Base-by-base conservation (phyloP, 2,329 filamentous ascomycete species). In the Penicillium sp. region DNA sequence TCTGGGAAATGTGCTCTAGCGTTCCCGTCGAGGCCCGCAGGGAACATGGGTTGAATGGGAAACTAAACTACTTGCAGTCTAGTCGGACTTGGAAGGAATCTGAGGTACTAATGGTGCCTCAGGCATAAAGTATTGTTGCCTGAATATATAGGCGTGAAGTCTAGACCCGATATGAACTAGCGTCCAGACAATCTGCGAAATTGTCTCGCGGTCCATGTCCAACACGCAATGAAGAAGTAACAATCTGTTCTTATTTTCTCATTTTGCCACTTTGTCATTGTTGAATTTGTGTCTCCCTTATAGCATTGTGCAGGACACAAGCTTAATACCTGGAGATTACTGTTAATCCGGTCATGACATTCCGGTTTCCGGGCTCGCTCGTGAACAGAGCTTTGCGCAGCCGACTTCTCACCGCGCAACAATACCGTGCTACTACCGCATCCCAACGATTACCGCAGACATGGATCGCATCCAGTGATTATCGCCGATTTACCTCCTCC, bases 341-440 rank as follows among this genome's bases (percentile, higher is more conserved):
- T 24, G 31, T 28, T 28, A 42, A 40, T 22, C 31, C 48, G 39
- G 34, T 45, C 45, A 61, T 61, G 58, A 47, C 54, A 28, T 37
- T 47, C 19, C 53, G 52, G 39, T 43, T 51, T 42, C 53, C 58
- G 29, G 52, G 45, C 32, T 56, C 52, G 33, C 39, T 52, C 40
- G 49, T 53, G 54, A 53, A 54, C 49, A 59, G 57, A 57, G 51
- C 56, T 56, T 45, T 58, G 48, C 58, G 54, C 51, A 60, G 53
- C 37, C 51, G 52, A 53, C 34, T 53, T 32, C 39, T 55, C 26
- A 34, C 41, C 17, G 46, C 41, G n/a, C 50, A 51, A 33, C 49
- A 52, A 37, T 37, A 49, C 17, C 50, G 50, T 19, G 48, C 48
- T 17, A 29, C 37, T 9, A 46, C 28, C 9, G 43, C 43, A 21